Conservation (phyloP, 1,284 basidiomycete species). For the Fistulina hepatica region DNA sequence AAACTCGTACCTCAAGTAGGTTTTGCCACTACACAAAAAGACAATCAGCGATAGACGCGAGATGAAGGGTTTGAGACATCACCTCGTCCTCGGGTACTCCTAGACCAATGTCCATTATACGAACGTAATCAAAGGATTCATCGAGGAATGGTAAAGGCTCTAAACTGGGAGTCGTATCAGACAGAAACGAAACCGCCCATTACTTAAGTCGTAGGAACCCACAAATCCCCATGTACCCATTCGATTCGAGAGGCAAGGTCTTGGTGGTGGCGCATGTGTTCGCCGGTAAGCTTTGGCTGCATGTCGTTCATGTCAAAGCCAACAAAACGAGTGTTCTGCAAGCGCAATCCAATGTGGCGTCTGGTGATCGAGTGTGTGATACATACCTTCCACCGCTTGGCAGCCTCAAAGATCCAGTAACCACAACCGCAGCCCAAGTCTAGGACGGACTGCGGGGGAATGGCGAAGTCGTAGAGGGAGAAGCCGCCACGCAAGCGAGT, state of each 20-base stretch:
- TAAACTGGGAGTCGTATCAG: conserved; percentile 35
- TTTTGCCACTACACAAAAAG: conserved; percentile 33
- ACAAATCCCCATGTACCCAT: conserved; percentile 65
- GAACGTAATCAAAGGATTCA: conserved; percentile 51
- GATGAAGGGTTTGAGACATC: conserved; percentile 13
- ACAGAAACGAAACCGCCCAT: background rate
- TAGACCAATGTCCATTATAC: conserved; percentile 50
- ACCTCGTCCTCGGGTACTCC: conserved; percentile 65
- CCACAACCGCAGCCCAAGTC: conserved; percentile 79
- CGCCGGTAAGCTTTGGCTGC: conserved; percentile 41
- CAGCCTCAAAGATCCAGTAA: conserved; percentile 59
- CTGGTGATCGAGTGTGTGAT: conserved; percentile 7
- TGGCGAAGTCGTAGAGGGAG: conserved; percentile 41
- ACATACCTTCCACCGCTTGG: conserved; percentile 47
- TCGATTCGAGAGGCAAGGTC: conserved; percentile 39
- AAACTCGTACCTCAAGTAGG: conserved; percentile 34
- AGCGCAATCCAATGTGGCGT: conserved; percentile 2
- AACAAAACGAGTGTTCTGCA: conserved; percentile 41
- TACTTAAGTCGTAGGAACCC: conserved; percentile 15
- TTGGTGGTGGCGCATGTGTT: conserved; percentile 21
- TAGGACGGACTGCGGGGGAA: conserved; percentile 42
- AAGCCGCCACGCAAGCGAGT: conserved; percentile 35
- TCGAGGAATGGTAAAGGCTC: conserved; percentile 49
- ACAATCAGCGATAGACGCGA: conserved; percentile 1
- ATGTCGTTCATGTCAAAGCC: conserved; percentile 47